A percentile compares a stretch with the other conserved stretches of the same genome.
These are phyloP conservation scores for Evansstolkia leycettana DNA, from an alignment of 495 filamentous ascomycete species.

Conservation along the genomic window DNA sequence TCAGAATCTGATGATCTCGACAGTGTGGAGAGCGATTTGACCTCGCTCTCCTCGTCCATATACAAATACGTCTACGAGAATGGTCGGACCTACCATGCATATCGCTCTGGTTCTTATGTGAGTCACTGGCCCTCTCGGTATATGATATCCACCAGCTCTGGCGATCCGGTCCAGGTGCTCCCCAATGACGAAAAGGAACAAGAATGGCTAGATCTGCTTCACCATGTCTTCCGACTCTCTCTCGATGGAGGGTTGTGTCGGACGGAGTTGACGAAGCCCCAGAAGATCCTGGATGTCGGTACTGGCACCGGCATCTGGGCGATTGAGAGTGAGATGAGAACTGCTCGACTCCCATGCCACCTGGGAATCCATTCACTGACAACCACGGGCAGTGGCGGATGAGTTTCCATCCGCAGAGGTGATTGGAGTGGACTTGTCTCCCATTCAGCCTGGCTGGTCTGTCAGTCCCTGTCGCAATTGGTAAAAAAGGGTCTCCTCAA, in stretches of 20 bases:
- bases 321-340: slow-evolving; percentile 21
- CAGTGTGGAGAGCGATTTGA: no score
- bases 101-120: slow-evolving; percentile 44
- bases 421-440: slow-evolving; percentile 34
- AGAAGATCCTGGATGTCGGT: slow-evolving; percentile 39
- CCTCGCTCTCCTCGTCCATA: no score
- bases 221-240: slow-evolving; percentile 23
- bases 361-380: slow-evolving; percentile 21
- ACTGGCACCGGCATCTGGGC: slow-evolving; percentile 47
- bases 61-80: slow-evolving; percentile 32
- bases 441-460: slow-evolving; percentile 27
- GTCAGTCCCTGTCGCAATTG: no score
- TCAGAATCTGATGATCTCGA: no score
- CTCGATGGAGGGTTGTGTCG: slow-evolving; percentile 36
- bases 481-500: no score
- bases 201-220: slow-evolving; percentile 15
- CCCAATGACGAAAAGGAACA: slow-evolving; percentile 19
- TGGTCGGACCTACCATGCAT: slow-evolving; percentile 54
- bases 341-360: slow-evolving; percentile 1
- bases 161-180: slow-evolving; percentile 4
- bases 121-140: no score
- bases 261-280: slow-evolving; percentile 30
- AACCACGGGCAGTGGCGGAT: no score
- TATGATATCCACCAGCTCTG: slow-evolving; percentile 1
- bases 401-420: slow-evolving; percentile 31